phyloP scores from a whole-genome alignment of 345 rosid genomes.

The Chamaenerion angustifolium region DNA sequence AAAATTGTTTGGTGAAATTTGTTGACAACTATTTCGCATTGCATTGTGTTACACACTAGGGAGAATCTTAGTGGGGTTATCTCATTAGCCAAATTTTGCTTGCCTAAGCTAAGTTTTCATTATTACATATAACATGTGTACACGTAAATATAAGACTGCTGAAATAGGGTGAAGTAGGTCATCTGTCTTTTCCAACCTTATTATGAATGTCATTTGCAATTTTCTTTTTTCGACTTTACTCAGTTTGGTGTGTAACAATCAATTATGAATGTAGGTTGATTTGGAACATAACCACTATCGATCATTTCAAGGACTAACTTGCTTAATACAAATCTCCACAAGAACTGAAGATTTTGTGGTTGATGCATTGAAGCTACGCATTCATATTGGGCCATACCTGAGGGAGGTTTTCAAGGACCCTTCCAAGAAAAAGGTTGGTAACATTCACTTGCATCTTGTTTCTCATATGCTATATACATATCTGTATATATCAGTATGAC shows the following conservation, averaged over 20 bases:
- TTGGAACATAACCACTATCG: constrained; percentile 96
- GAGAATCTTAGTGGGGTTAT: too few relatives aligned
- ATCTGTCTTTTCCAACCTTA: too few relatives aligned
- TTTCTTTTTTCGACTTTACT: background rate
- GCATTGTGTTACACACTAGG: too few relatives aligned
- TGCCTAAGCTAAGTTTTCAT: too few relatives aligned
- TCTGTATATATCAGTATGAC: constrained; percentile 6
- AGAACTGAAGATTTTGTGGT: constrained; percentile 77
- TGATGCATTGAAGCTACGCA: constrained; percentile 74
- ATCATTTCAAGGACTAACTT: constrained; percentile 88
- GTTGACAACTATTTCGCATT: too few relatives aligned
- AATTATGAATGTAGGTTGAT: constrained; percentile 51
- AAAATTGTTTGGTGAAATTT: too few relatives aligned
- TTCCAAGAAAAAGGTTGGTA: constrained; percentile 67
- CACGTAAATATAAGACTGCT: too few relatives aligned
- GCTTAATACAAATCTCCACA: constrained; percentile 96
- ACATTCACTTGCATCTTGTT: constrained; percentile 2
- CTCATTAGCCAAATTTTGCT: too few relatives aligned
- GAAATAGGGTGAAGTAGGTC: too few relatives aligned
- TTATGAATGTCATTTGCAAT: too few relatives aligned
- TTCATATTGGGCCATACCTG: constrained; percentile 72
- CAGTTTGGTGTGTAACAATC: background rate
- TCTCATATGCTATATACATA: constrained; percentile 8
- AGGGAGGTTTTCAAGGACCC: constrained; percentile 88
- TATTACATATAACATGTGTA: too few relatives aligned